Evolutionary conservation across 176 grass and related monocot genomes (phyloP), one percentile per base, ranked within the genome.

Genomic region (Zea luxurians): DNA sequence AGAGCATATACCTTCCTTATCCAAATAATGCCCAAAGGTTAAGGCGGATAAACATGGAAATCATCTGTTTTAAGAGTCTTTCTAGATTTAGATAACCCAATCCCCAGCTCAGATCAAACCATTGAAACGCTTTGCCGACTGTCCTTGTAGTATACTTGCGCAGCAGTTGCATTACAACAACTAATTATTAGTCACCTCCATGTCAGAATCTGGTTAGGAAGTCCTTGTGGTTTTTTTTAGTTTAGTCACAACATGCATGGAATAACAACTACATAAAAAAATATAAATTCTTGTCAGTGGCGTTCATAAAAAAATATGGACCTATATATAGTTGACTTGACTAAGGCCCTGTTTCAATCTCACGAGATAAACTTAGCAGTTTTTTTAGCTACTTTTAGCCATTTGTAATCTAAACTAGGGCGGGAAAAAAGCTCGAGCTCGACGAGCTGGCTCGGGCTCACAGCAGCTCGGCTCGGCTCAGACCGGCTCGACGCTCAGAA

Each of bases 241-340:
- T 4, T 38, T 47, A 48, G 21, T 13, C 17, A 61, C 41, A 49
- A 41, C 10, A 49, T n/a, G 54, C 42, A n/a, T n/a, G n/a, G n/a
- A n/a, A n/a, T n/a, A 61, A 15, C 21, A 80, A 21, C 15, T 7
- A n/a, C 52, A n/a, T 27, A 27, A 27, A 27, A 27, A 27, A 27
- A 27, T 27, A 27, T 27, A 27, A 27, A 27, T 27, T 37, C 27
- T 48, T 16, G 13, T 27, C 10, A 13, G 38, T 75, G 54, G 45
- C 2, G 10, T 75, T 58, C 35, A 44, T 60, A 74, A 74, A 74
- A 70, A 9, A 73, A 75, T 60, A 75, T 61, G 57, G 13, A 17
- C 10, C 27, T 27, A 27, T 27, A 27, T 27, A 11, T 46, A 49
- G 20, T 4, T 70, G 11, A 61, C 16, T 74, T 59, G 15, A 73